Percentiles rank a stretch among this genome's conserved stretches.
Evolutionary conservation across 78 protist genomes (phyloP).

Genomic region (Carpediemonas membranifera): DNA sequence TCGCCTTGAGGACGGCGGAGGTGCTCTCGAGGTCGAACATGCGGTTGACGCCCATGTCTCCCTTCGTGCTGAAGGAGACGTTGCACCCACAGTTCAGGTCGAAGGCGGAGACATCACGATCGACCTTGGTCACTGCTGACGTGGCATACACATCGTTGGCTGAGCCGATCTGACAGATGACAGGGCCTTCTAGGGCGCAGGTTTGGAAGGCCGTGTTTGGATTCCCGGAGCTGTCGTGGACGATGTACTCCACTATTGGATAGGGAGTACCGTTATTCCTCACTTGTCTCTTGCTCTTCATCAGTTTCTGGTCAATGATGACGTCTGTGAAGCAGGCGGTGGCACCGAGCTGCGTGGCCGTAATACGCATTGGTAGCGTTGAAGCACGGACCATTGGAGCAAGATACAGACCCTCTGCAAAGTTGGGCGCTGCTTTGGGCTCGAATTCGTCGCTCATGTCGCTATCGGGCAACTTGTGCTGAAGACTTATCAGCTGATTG

Average conservation of each 20-base stretch:
- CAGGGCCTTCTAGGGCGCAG: background rate
- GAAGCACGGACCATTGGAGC: conserved; percentile 12
- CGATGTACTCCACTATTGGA: background rate
- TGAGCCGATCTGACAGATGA: conserved; percentile 45
- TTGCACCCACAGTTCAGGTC: conserved; percentile 57
- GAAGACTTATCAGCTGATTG: too few relatives aligned
- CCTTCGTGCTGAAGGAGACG: conserved; percentile 38
- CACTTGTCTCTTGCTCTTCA: conserved; percentile 14
- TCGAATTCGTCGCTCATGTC: too few relatives aligned
- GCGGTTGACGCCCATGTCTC: conserved; percentile 43
- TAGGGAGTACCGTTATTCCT: conserved; percentile 19
- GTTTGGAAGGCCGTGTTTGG: background rate
- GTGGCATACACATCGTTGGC: conserved; percentile 32
- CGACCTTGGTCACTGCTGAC: conserved; percentile 27
- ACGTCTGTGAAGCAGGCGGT: conserved; percentile 42
- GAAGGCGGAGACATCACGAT: conserved; percentile 27
- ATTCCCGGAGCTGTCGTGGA: too few relatives aligned
- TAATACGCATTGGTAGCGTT: conserved; percentile 12
- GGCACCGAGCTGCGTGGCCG: conserved; percentile 30
- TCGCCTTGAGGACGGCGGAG: too few relatives aligned
- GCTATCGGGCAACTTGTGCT: too few relatives aligned
- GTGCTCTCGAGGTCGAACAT: conserved; percentile 37
- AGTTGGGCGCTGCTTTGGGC: too few relatives aligned
- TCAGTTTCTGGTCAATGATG: conserved; percentile 27
- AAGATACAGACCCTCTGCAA: too few relatives aligned